Base-by-base conservation (phyloP, 2,329 filamentous ascomycete species). In the Alternaria sp. region DNA sequence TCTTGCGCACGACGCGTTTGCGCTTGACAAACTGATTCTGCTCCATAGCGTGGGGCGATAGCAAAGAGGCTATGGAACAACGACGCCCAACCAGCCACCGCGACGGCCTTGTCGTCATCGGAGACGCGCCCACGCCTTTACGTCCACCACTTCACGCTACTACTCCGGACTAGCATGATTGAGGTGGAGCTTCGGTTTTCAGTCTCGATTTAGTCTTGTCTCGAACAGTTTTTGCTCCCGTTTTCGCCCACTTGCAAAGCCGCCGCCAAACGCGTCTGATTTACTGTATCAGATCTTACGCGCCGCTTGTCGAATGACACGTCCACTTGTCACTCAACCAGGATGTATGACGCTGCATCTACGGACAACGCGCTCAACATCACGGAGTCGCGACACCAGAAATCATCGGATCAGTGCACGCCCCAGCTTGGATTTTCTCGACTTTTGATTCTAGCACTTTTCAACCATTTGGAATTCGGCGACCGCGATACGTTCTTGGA, bases 281-380 rank as follows among this genome's bases (percentile, higher is more conserved):
- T 55, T 45, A 51, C 49, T 25, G 63, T 63, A 65, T 66, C 59
- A 65, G 56, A 62, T 70, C 59, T 47, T 57, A 60, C 61, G 45
- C 50, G 57, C 57, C 45, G 57, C 50, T 56, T 52, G 61, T 60
- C 45, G 64, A 57, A 65, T 62, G 62, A 60, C 54, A 49, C 50
- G 59, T 58, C 59, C 56, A 61, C 59, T 60, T 47, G 45, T 40
- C 47, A 51, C 51, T 51, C 59, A 59, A 58, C 59, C 56, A 65
- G 67, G 26, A 71, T 70, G 66, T 65, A 70, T 71, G 69, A 73
- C 67, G 70, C 66, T 62, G 57, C 62, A 47, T 47, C 59, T n/a
- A 47, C 54, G 46, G 61, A 49, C 62, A 57, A 63, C 57, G 56
- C 59, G 57, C 45, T 58, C 57, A 65, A 36, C 45, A 64, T 56